Base-by-base conservation (phyloP, 106 monocot species). In the Triglochin maritima region DNA sequence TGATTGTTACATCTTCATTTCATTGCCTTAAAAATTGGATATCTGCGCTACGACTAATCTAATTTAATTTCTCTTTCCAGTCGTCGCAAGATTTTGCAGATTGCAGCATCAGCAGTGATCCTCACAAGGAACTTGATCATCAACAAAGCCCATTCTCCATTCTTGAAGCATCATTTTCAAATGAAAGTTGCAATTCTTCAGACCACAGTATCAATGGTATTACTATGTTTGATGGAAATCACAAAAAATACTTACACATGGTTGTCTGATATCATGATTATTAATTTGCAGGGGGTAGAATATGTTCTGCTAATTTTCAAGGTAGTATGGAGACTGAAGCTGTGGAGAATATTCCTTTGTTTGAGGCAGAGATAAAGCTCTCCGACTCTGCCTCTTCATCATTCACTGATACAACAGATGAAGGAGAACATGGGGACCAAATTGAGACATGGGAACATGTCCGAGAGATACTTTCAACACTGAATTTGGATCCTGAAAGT, bases 61-160 rank as follows among this genome's bases (percentile, higher is more conserved):
- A n/a, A 55, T 9, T 17, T 17, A 9, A 17, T 29, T 59, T 4
- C 14, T 29, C 7, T 3, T 29, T 66, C 8, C 11, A 66, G 66
- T 50, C 3, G 29, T 52, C 52, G 43, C 15, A 66, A 13, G 16
- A 17, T 49, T 49, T 17, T 0, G 71, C 47, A 62, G 80, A 73
- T 17, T 72, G 66, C 48, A 81, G 75, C 73, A 77, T 63, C 63
- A 67, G 48, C 9, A 66, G 41, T 47, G 64, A 80, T 77, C 66
- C 74, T 13, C 17, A 47, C 46, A 86, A 79, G 65, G 73, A 79
- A 55, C 51, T 61, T 57, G 72, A 77, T 6, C n/a, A 48, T 50
- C 66, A 78, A 46, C 78, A 85, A 7, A 96, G 87, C 70, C 88
- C 82, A 0, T 69, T 91, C 55, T 86, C 88, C 58, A 68, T 73